A percentile compares a stretch with the other conserved stretches of the same genome.
These are phyloP conservation scores for Penicillium atrosanguineum DNA, from an alignment of 495 filamentous ascomycete species.

Conservation along the genomic window DNA sequence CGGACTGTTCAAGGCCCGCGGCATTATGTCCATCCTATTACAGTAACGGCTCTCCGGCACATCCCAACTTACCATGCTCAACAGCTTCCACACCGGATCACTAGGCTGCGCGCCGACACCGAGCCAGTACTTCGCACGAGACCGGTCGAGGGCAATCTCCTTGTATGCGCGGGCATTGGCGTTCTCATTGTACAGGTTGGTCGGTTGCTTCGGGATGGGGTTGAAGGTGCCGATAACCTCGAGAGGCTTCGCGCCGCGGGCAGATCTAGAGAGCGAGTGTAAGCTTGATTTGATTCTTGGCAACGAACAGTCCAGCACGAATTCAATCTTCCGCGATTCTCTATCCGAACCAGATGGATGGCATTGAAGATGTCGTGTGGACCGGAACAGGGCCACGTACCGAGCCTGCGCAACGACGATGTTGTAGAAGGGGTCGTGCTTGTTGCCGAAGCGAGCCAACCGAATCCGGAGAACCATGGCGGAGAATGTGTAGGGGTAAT, in stretches of 20 bases:
- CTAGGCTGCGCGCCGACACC: conserved; percentile 95
- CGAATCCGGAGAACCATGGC: conserved; percentile 91
- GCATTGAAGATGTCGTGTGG: background rate
- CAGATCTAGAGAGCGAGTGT: conserved; percentile 42
- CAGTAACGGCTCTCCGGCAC: background rate
- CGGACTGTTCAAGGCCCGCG: background rate
- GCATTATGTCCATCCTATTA: background rate
- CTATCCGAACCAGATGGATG: background rate
- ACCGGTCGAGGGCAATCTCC: conserved; percentile 81
- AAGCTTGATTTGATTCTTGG: background rate
- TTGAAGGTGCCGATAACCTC: conserved; percentile 97
- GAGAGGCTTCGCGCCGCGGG: conserved; percentile 79
- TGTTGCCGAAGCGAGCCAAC: conserved; percentile 89
- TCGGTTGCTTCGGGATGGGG: conserved; percentile 70
- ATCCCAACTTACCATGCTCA: conserved; percentile 69
- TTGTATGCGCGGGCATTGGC: conserved; percentile 65
- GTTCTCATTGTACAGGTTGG: conserved; percentile 60
- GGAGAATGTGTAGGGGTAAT: conserved; percentile 12
- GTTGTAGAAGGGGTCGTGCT: conserved; percentile 87
- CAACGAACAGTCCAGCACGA: background rate
- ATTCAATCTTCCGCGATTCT: background rate
- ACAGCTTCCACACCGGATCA: conserved; percentile 80
- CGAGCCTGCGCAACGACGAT: conserved; percentile 95
- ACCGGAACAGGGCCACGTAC: conserved; percentile 47
- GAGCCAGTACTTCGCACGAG: conserved; percentile 89